phyloP scores from a whole-genome alignment of 2,329 filamentous ascomycete genomes.

The Pleurostoma richardsiae region DNA sequence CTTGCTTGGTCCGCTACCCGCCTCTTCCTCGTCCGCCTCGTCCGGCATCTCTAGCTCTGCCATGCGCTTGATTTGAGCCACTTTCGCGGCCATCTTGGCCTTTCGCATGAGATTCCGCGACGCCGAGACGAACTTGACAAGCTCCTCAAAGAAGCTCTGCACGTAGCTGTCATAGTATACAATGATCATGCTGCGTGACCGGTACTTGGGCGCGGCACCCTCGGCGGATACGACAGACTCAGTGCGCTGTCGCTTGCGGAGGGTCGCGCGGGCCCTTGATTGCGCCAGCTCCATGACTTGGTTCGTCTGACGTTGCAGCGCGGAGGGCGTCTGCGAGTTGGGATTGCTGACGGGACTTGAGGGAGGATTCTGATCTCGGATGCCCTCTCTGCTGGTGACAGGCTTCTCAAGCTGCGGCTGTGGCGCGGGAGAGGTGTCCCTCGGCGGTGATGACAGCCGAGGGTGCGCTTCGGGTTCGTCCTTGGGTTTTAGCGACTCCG shows the following conservation, averaged over 20 bases:
- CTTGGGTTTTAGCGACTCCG: conserved; percentile 16
- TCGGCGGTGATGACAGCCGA: neutral
- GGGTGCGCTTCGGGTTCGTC: conserved; percentile 12
- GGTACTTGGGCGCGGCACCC: conserved; percentile 48
- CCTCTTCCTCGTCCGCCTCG: conserved; percentile 20
- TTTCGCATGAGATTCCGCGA: conserved; percentile 82
- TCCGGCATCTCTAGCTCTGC: conserved; percentile 54
- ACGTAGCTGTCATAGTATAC: conserved; percentile 92
- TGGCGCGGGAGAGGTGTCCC: neutral
- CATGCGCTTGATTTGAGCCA: conserved; percentile 58
- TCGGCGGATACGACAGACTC: conserved; percentile 48
- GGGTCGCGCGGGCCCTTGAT: conserved; percentile 38
- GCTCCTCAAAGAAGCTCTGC: conserved; percentile 73
- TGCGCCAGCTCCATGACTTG: conserved; percentile 40
- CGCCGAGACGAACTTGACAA: conserved; percentile 76
- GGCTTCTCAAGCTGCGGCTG: neutral
- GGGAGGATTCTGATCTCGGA: neutral
- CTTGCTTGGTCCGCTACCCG: neutral
- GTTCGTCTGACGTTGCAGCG: conserved; percentile 32
- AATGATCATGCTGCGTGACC: conserved; percentile 70
- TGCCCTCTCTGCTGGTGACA: neutral
- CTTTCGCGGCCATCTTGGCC: conserved; percentile 76
- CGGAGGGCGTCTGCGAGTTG: conserved; percentile 27
- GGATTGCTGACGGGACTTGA: conserved; percentile 23
- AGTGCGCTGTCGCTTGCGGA: conserved; percentile 45